These are phyloP conservation scores for Thermothelomyces thermophilus DNA, from an alignment of 2,329 filamentous ascomycete species.

Conservation along the genomic window DNA sequence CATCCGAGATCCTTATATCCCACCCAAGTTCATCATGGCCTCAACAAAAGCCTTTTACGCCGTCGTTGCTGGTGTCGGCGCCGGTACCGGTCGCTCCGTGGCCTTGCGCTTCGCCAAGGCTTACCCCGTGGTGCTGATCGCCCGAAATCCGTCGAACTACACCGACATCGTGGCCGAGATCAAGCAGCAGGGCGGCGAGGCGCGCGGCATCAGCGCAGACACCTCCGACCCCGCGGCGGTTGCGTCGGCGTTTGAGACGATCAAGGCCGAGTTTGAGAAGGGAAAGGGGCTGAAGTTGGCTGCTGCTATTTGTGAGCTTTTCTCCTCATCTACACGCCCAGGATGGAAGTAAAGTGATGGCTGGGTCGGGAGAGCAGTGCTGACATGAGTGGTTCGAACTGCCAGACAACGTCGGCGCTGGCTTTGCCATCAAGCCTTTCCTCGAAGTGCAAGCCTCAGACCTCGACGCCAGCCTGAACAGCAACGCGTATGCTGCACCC, in stretches of 20 bases:
- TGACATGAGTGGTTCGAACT: background rate
- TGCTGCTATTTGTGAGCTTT: conserved; percentile 51
- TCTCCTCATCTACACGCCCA: background rate
- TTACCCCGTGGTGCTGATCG: conserved; percentile 71
- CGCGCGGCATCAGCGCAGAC: conserved; percentile 64
- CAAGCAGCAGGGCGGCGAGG: conserved; percentile 58
- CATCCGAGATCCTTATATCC: background rate
- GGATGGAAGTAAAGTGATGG: background rate
- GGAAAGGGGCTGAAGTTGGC: conserved; percentile 39
- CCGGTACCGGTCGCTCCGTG: conserved; percentile 47
- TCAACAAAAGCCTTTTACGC: conserved; percentile 48
- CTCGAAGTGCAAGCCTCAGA: conserved; percentile 48
- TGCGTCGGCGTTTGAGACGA: conserved; percentile 53
- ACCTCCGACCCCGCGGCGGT: conserved; percentile 47
- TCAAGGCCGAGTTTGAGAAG: conserved; percentile 51
- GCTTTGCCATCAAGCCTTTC: conserved; percentile 49
- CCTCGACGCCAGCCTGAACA: conserved; percentile 39
- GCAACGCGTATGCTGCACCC: conserved; percentile 42
- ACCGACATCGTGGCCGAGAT: conserved; percentile 63
- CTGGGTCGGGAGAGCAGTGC: background rate
- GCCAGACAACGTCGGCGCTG: conserved; percentile 52
- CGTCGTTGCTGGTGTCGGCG: conserved; percentile 65
- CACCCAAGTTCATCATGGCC: conserved; percentile 22
- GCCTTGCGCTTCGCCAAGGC: conserved; percentile 54
- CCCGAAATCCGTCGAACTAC: conserved; percentile 60